A percentile compares a stretch with the other conserved stretches of the same genome.
These are phyloP conservation scores for Striga hermonthica DNA, from an alignment of 305 asterid genomes.

Conservation along the genomic window DNA sequence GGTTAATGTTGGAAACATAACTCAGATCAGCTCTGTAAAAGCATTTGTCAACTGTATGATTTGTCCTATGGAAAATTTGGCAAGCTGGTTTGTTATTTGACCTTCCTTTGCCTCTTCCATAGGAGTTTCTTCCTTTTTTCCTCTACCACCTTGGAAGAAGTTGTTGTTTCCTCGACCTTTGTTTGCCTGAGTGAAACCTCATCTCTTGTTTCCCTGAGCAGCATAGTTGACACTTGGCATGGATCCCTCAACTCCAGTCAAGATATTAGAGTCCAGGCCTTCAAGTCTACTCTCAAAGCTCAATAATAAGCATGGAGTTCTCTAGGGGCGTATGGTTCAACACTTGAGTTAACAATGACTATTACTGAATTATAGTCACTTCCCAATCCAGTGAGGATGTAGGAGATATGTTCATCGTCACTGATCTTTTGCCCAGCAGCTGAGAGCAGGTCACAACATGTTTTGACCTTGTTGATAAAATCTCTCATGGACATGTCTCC, in stretches of 20 bases:
- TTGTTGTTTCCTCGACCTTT: neutral
- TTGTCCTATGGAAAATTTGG: too few species aligned
- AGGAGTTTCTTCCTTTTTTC: neutral
- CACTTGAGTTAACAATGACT: neutral
- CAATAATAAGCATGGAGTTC: neutral
- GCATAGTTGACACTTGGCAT: neutral
- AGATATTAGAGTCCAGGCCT: too few species aligned
- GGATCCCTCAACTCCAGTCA: neutral
- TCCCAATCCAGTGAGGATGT: neutral
- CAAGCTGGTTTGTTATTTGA: too few species aligned
- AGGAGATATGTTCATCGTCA: too few species aligned
- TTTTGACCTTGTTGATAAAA: neutral
- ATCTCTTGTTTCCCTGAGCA: neutral
- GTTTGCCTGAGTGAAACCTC: neutral
- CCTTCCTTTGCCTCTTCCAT: neutral
- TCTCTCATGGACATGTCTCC: neutral
- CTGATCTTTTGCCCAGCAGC: too few species aligned
- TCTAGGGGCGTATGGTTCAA: neutral
- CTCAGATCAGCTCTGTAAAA: too few species aligned
- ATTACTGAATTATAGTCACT: neutral
- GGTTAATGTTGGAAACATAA: too few species aligned
- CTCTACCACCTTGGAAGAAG: too few species aligned
- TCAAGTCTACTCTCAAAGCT: too few species aligned
- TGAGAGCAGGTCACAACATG: neutral
- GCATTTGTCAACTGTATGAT: too few species aligned